Evolutionary conservation across 1,139 yeast genomes (phyloP), one percentile per base, ranked within the genome.

Genomic region (Starmera stellimalicola): DNA sequence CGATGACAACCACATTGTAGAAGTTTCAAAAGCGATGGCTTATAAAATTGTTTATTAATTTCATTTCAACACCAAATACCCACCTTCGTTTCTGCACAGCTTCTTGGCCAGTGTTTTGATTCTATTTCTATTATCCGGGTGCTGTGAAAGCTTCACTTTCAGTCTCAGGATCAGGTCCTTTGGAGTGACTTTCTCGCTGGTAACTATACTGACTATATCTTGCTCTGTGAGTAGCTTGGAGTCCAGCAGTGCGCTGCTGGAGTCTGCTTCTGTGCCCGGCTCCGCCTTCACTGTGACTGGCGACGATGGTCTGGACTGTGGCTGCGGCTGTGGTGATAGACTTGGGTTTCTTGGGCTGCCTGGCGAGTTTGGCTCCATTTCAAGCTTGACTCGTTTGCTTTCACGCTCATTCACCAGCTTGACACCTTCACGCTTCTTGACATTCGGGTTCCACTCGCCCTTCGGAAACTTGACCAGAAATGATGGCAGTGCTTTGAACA

Each of bases 361-460:
- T n/a, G n/a, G n/a, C n/a, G n/a, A n/a, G 30, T 25, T 58, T 1
- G 70, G 70, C 2, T 66, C 50, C 23, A 37, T 42, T 29, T 56
- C 64, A 27, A 61, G 40, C 45, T 65, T 69, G 34, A 61, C 48
- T 42, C 65, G 69, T 54, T 73, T 74, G 23, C 30, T 38, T 19
- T 35, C 43, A 18, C 39, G 45, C 4, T 37, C 47, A 9, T 43
- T 39, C 23, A 37, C 46, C 3, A 43, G 40, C 8, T 34, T 41
- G 7, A 16, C 11, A 32, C 40, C 27, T 23, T 44, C 43, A 42
- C 73, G 54, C 50, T 61, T 70, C 45, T 70, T 67, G 3, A 72
- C 73, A 33, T 62, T 62, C 19, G 95, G 91, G 52, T 79, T 78
- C 95, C 96, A 87, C 32, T 77, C 82, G 15, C 94, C 94, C 18